Conservation (phyloP, 768 basidiomycete species). For the Boletus huronensis region DNA sequence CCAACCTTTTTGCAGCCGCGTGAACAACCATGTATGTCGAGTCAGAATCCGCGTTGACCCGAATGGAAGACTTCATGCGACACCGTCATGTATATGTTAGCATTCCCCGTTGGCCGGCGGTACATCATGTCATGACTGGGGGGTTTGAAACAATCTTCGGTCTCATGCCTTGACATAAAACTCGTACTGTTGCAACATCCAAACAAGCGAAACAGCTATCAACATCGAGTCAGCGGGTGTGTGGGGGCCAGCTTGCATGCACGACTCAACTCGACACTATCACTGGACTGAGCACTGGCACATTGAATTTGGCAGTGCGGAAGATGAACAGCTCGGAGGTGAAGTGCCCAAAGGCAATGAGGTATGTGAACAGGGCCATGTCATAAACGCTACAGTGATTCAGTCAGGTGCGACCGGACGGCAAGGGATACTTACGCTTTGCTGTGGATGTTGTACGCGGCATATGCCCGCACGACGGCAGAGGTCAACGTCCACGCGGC, state of each 20-base stretch:
- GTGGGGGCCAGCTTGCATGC: conserved; percentile 31
- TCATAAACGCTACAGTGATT: conserved; percentile 71
- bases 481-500: conserved; percentile 88
- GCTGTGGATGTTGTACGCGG: conserved; percentile 83
- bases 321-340: conserved; percentile 82
- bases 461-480: conserved; percentile 78
- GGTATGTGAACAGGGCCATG: conserved; percentile 82
- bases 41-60: conserved; percentile 9
- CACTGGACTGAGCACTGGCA: conserved; percentile 66
- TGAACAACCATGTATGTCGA: not conserved
- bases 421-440: conserved; percentile 56
- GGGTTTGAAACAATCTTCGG: not conserved
- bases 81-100: conserved; percentile 1
- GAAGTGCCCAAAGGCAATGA: conserved; percentile 90
- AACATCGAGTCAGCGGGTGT: conserved; percentile 9
- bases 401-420: conserved; percentile 3
- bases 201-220: conserved; percentile 64
- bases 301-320: conserved; percentile 61
- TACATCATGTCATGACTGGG: not conserved
- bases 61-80: not conserved
- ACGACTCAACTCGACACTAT: conserved; percentile 74
- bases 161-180: conserved; percentile 62
- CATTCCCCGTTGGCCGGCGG: not conserved
- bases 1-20: not conserved
- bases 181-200: conserved; percentile 84